Evolutionary conservation across 306 rosid species (phyloP).

Genomic region (Pyrus bretschneideri): DNA sequence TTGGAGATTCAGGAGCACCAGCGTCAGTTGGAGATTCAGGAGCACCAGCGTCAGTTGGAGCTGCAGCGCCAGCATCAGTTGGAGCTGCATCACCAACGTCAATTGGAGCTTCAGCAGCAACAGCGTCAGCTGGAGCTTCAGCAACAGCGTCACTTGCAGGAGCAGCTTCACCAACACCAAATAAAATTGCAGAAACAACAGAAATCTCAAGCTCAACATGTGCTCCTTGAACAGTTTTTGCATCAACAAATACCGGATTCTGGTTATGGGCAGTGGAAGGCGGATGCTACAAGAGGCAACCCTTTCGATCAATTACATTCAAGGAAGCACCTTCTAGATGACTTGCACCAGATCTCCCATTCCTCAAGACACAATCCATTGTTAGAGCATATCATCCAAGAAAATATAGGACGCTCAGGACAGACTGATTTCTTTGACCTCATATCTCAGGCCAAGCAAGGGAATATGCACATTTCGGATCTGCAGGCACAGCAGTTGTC

Average conservation of each 20-base stretch:
- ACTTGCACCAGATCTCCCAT: slow-evolving; percentile 37
- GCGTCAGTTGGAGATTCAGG: slow-evolving; percentile 37
- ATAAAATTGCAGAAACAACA: slow-evolving; percentile 56
- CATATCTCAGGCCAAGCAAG: slow-evolving; percentile 49
- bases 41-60: slow-evolving; percentile 26
- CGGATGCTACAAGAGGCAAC: slow-evolving; percentile 42
- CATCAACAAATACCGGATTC: slow-evolving; percentile 49
- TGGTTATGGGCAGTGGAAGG: slow-evolving; percentile 41
- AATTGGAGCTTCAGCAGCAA: slow-evolving; percentile 10
- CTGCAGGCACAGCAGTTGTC: slow-evolving; percentile 54
- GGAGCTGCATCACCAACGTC: slow-evolving; percentile 22
- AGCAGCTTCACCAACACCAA: slow-evolving; percentile 45
- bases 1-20: slow-evolving; percentile 12
- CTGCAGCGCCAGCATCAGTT: background rate
- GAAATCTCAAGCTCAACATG: slow-evolving; percentile 49
- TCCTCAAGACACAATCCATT: slow-evolving; percentile 50
- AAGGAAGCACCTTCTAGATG: slow-evolving; percentile 36
- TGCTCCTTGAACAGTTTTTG: slow-evolving; percentile 54
- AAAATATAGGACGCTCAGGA: slow-evolving; percentile 45
- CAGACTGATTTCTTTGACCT: slow-evolving; percentile 50
- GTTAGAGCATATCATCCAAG: slow-evolving; percentile 52
- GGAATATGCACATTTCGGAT: slow-evolving; percentile 39
- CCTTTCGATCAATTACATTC: slow-evolving; percentile 43
- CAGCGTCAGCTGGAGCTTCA: slow-evolving; percentile 50
- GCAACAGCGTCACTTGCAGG: slow-evolving; percentile 17